These are phyloP conservation scores for Senna tora DNA, from an alignment of 306 rosid species.

Conservation along the genomic window DNA sequence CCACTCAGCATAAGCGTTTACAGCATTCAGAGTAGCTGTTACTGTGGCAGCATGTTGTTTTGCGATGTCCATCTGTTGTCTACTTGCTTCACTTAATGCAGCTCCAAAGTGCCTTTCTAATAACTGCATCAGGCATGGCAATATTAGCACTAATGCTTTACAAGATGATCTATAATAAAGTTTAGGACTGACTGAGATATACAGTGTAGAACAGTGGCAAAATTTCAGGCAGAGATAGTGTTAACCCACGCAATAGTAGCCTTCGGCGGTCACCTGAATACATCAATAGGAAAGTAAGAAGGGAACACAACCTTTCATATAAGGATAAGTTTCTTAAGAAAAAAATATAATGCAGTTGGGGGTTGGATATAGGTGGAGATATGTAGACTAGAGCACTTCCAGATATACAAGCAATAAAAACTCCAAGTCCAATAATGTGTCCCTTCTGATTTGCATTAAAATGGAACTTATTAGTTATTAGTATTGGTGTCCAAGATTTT, in stretches of 20 bases:
- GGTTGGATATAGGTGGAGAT: not conserved
- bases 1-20: constrained; percentile 98
- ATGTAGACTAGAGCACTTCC: constrained; percentile 4
- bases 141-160: constrained; percentile 32
- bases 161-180: constrained; percentile 29
- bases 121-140: constrained; percentile 64
- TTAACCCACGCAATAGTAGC: constrained; percentile 85
- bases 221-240: constrained; percentile 85
- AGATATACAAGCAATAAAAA: constrained; percentile 27
- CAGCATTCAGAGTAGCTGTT: constrained; percentile 77
- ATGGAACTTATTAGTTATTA: not conserved
- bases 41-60: constrained; percentile 85
- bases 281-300: constrained; percentile 40
- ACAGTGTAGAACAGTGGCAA: constrained; percentile 82
- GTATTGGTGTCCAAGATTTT: constrained; percentile 24
- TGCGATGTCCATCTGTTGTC: constrained; percentile 70
- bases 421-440: constrained; percentile 26
- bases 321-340: constrained; percentile 34
- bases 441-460: constrained; percentile 8
- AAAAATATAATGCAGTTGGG: not conserved
- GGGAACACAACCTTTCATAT: constrained; percentile 32
- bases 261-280: constrained; percentile 85
- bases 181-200: constrained; percentile 40
- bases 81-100: constrained; percentile 76
- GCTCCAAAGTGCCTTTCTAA: constrained; percentile 86